Conservation (phyloP, 441 rosid genomes). For the Melastoma candidum region DNA sequence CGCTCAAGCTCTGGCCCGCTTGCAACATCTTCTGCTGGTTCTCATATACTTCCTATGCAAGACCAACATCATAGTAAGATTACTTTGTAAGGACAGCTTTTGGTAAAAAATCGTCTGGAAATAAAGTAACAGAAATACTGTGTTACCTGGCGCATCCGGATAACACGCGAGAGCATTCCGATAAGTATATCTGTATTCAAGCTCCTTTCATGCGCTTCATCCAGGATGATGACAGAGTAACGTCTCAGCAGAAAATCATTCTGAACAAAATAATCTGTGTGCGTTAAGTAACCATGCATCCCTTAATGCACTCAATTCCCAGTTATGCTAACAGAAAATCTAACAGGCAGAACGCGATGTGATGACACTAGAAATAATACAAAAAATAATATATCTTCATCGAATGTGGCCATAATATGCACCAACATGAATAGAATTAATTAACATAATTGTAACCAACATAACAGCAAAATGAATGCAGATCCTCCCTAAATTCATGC, state of each 20-base stretch:
- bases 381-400: no score
- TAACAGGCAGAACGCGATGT: no score
- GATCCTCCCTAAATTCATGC: no score
- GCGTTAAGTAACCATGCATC: conserved; percentile 1
- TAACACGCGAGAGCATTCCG: conserved; percentile 84
- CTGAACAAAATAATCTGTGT: conserved; percentile 32
- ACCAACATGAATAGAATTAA: no score
- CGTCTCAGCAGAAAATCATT: conserved; percentile 62
- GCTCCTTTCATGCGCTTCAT: conserved; percentile 97
- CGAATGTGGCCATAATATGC: no score
- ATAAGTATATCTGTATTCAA: conserved; percentile 91
- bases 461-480: no score
- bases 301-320: conserved; percentile 5
- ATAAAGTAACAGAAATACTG: conserved; percentile 4
- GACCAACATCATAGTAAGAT: no score
- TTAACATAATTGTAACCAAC: no score
- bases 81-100: conserved; percentile 9
- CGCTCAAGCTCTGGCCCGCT: conserved; percentile 41
- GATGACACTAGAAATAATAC: no score
- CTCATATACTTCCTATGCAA: conserved; percentile 40
- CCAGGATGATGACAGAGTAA: conserved; percentile 79
- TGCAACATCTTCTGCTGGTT: conserved; percentile 45
- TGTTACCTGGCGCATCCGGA: conserved; percentile 61
- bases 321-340: background rate
- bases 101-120: conserved; percentile 2